Evolutionary conservation across 345 rosid genomes (phyloP).

Genomic region (Chamaenerion angustifolium): DNA sequence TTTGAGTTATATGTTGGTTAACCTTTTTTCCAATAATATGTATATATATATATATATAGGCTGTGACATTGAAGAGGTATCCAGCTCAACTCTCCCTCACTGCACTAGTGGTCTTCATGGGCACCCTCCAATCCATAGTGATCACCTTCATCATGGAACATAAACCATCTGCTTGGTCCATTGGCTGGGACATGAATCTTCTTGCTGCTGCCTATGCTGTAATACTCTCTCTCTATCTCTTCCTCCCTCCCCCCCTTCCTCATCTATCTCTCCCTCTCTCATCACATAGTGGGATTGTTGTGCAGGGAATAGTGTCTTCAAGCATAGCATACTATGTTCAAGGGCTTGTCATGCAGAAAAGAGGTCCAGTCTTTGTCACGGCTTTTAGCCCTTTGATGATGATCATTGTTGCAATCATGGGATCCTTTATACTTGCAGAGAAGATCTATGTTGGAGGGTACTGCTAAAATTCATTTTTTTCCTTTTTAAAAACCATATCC

Average conservation of each 20-base stretch:
- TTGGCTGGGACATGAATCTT: constrained; percentile 82
- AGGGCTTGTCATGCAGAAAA: constrained; percentile 70
- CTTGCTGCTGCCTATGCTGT: constrained; percentile 96
- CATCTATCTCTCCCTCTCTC: too few relatives aligned
- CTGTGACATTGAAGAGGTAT: constrained; percentile 69
- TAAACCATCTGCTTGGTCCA: constrained; percentile 45
- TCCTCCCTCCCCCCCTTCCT: neutral
- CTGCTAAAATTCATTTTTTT: too few relatives aligned
- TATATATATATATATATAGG: constrained; percentile 17
- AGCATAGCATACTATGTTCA: constrained; percentile 92
- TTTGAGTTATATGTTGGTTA: neutral
- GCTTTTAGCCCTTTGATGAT: constrained; percentile 89
- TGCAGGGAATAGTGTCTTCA: constrained; percentile 47
- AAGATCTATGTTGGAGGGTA: constrained; percentile 87
- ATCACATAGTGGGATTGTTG: neutral
- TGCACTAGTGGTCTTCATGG: constrained; percentile 59
- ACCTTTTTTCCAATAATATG: too few relatives aligned
- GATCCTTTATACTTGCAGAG: constrained; percentile 74
- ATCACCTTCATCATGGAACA: constrained; percentile 70
- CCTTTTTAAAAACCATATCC: neutral
- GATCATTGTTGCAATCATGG: constrained; percentile 80
- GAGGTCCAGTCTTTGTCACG: constrained; percentile 85
- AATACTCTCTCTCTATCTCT: neutral
- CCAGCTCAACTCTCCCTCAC: constrained; percentile 65
- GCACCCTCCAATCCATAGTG: constrained; percentile 67